Evolutionary conservation across 2,329 filamentous ascomycete genomes (phyloP), one percentile per base, ranked within the genome.

Genomic region (Fusarium sp.): DNA sequence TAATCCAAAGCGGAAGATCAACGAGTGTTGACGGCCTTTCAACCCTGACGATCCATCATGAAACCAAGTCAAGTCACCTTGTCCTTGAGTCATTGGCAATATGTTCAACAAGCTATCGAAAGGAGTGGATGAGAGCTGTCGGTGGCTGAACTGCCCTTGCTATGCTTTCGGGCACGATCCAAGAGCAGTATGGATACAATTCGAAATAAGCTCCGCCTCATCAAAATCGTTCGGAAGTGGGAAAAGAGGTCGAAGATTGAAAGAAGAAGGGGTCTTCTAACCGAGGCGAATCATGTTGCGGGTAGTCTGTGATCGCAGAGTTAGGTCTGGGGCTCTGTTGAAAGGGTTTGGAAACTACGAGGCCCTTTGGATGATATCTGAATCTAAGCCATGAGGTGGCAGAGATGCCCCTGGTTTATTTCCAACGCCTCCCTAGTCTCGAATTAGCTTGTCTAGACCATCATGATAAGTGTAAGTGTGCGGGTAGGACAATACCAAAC

Each of bases 21-120:
- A 51, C 30, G 19, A 15, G 23, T 26, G 14, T 15, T 26, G 43
- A 45, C n/a, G 14, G 10, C n/a, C 10, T 63, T 63, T 63, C 58
- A 63, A 51, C 44, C 44, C 20, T 46, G 20, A n/a, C 14, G 34
- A 24, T 17, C 23, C 26, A 38, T 11, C 19, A 44, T 40, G 28
- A 20, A n/a, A 9, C 12, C 12, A 38, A 24, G 6, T 32, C 14
- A 26, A 26, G 23, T 5, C 12, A 15, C 28, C 36, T 28, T 30
- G 10, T 12, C 14, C 36, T 26, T 63, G 44, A 23, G 21, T 42
- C 24, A 28, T 36, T 20, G 14, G 7, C 10, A 11, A 39, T 14
- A 38, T 42, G 12, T 14, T 21, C 20, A 39, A 36, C 6, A 21
- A 26, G 17, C 14, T 30, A 19, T 57, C 20, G 4, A 63, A 43